Conservation (phyloP, 1,284 basidiomycete genomes). For the Takashimella koratensis region DNA sequence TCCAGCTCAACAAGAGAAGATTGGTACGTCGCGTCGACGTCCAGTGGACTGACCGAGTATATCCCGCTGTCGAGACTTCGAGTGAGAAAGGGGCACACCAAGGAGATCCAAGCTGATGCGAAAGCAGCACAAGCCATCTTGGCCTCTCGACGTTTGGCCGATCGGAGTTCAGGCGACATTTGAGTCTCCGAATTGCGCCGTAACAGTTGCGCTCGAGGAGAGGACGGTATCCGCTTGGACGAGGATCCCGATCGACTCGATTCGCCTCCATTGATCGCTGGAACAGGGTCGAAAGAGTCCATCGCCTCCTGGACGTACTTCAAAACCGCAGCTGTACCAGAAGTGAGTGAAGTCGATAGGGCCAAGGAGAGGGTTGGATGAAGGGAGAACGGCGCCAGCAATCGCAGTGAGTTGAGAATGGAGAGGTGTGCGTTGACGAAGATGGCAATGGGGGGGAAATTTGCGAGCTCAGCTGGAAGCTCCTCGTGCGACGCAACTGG, state of each 20-base stretch:
- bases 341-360: conserved; percentile 56
- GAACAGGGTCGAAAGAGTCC: conserved; percentile 7
- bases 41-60: conserved; percentile 52
- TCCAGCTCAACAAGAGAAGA: conserved; percentile 12
- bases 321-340: conserved; percentile 48
- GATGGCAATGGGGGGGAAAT: conserved; percentile 72
- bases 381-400: conserved; percentile 67
- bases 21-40: neutral
- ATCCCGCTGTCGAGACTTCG: conserved; percentile 68
- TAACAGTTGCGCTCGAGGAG: conserved; percentile 29
- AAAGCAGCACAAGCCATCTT: conserved; percentile 55
- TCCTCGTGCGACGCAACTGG: conserved; percentile 3
- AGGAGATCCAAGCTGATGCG: conserved; percentile 53
- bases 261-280: neutral
- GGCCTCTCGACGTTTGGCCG: conserved; percentile 42
- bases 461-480: conserved; percentile 58
- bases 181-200: conserved; percentile 33
- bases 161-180: conserved; percentile 31
- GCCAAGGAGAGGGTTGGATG: conserved; percentile 52
- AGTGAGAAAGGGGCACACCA: conserved; percentile 65
- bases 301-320: conserved; percentile 50
- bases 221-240: conserved; percentile 14
- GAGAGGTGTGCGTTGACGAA: conserved; percentile 70
- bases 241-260: neutral
- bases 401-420: conserved; percentile 73